These are phyloP conservation scores for Mycena latifolia DNA, from an alignment of 768 basidiomycete genomes.

Conservation along the genomic window DNA sequence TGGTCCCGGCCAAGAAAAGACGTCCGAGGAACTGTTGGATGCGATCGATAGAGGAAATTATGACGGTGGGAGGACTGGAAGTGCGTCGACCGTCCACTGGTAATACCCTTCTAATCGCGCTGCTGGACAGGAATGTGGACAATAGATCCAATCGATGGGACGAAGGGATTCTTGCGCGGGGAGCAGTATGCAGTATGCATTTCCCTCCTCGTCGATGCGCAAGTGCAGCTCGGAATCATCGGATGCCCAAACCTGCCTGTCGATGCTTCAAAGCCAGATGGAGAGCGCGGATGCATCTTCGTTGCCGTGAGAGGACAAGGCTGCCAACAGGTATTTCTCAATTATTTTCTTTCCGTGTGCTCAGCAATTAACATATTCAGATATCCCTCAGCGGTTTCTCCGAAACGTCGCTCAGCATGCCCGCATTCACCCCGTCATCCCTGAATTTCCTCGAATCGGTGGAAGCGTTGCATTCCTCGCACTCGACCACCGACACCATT, in stretches of 20 bases:
- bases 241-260: constrained; percentile 93
- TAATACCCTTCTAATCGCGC: background rate
- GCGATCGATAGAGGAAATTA: constrained; percentile 90
- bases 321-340: constrained; percentile 70
- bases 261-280: constrained; percentile 63
- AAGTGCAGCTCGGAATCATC: constrained; percentile 87
- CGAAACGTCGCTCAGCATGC: constrained; percentile 66
- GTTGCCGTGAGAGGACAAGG: constrained; percentile 91
- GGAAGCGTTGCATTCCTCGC: constrained; percentile 93
- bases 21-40: constrained; percentile 73
- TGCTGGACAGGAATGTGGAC: constrained; percentile 85
- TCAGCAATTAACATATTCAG: constrained; percentile 45
- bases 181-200: constrained; percentile 96
- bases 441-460: constrained; percentile 91
- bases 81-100: constrained; percentile 60
- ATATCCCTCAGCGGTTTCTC: constrained; percentile 64
- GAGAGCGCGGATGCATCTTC: constrained; percentile 84
- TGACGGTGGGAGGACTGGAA: constrained; percentile 77
- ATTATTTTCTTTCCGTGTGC: constrained; percentile 1
- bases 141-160: constrained; percentile 92
- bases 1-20: constrained; percentile 67
- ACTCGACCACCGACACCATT: constrained; percentile 84
- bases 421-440: constrained; percentile 56
- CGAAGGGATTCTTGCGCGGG: constrained; percentile 92
- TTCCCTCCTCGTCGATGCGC: constrained; percentile 82